Conservation (phyloP, 768 basidiomycete species). For the Omphalotus guepiniiformis region DNA sequence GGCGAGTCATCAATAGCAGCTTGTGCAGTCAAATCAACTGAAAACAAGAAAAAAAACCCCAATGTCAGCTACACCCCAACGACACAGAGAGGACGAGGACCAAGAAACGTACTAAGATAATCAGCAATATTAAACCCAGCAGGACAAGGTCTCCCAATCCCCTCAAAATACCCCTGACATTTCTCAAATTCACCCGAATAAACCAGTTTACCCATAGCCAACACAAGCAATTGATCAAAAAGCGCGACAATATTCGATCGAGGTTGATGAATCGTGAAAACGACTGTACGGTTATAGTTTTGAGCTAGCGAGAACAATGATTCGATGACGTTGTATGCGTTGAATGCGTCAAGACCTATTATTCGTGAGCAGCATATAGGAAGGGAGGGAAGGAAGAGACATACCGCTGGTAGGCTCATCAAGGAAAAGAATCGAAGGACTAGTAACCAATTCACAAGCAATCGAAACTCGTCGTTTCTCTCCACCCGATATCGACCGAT, state of each 20-base stretch:
- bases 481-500: conserved; percentile 91
- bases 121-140: conserved; percentile 97
- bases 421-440: conserved; percentile 91
- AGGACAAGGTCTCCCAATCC: conserved; percentile 81
- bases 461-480: conserved; percentile 97
- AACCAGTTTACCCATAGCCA: conserved; percentile 79
- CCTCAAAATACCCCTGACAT: conserved; percentile 78
- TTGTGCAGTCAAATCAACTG: conserved; percentile 74
- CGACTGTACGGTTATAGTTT: conserved; percentile 89
- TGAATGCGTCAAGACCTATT: conserved; percentile 88
- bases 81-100: conserved; percentile 24
- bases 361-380: neutral
- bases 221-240: conserved; percentile 86
- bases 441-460: conserved; percentile 96
- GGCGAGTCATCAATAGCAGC: conserved; percentile 38
- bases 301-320: conserved; percentile 80
- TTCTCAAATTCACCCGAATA: conserved; percentile 76
- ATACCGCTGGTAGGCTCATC: conserved; percentile 96
- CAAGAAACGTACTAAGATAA: conserved; percentile 70
- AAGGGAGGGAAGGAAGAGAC: conserved; percentile 21
- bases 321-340: conserved; percentile 93
- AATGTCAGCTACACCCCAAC: neutral
- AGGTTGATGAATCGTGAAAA: conserved; percentile 98
- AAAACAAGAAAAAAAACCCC: conserved; percentile 6
- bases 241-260: conserved; percentile 95